Base-by-base conservation (phyloP, 2,329 filamentous ascomycete species). In the Trichoderma cornu-damae region DNA sequence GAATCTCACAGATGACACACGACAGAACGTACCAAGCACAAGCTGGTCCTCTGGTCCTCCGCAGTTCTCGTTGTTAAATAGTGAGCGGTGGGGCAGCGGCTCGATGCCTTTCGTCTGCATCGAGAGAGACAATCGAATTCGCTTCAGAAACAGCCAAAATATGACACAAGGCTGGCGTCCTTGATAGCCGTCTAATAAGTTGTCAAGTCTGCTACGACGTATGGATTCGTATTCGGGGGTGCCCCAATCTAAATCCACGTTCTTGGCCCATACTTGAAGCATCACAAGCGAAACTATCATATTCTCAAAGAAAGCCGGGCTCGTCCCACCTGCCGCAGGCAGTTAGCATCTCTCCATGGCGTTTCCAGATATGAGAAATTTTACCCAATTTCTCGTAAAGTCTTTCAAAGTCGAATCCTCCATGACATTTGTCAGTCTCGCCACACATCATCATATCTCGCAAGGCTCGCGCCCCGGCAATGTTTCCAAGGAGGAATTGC, bases 111-210 rank as follows among this genome's bases (percentile, higher is more conserved):
- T 38, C 4, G 2, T 30, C 6, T 11, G 7, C 2, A 30, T 12
- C 6, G 6, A 11, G 8, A 26, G 22, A 6, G 24, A 20, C n/a
- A 40, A 11, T 28, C 48, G 26, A n/a, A 51, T 51, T n/a, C n/a
- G 16, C 48, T 40, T 51, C n/a, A 51, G 12, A 7, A 51, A 51
- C 11, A 30, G 16, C 48, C 48, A 51, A 30, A 51, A 51, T 11
- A 20, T 16, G 18, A 8, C n/a, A 11, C 16, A 40, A 1, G 24
- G 2, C 22, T n/a, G 22, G 14, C n/a, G 22, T n/a, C 9, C 2
- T n/a, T 37, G 48, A n/a, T 38, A 28, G 2, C 20, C 22, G 11
- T 26, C 35, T 3, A 40, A 40, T 1, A 51, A n/a, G 7, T 16
- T 22, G 18, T 18, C 34, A 12, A 51, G 48, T 14, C 24, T 51